Base-by-base conservation (phyloP, 1,139 yeast species). In the Protomyces pachydermus region DNA sequence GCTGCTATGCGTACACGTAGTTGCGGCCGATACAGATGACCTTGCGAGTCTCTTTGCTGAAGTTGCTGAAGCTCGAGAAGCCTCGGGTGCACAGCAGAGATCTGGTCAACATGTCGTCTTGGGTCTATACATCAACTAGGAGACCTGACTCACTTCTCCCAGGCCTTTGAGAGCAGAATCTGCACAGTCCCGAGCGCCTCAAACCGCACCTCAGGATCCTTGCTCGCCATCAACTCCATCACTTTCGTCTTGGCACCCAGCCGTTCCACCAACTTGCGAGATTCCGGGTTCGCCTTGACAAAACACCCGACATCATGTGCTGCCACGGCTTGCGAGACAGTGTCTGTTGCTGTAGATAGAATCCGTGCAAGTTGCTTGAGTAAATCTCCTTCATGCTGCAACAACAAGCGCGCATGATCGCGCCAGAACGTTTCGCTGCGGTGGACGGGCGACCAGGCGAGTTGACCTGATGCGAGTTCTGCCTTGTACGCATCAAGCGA, bases 101-200 rank as follows among this genome's bases (percentile, higher is more conserved):
- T 28, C 32, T 28, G 32, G 32, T 28, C 32, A 28, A 28, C 32
- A n/a, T 37, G 42, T 37, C 42, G 42, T 37, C 42, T 4, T n/a
- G 42, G 42, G 16, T 14, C 16, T 37, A 12, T 37, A 12, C 14
- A 37, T 37, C 5, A 3, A 37, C 16, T 3, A 37, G 42, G 42
- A 12, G 14, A 37, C 42, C 1, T 2, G 9, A 37, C 16, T 9
- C 14, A 42, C 55, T 58, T 58, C 52, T 52, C 62, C 68, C 68
- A 77, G 14, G 86, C 80, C 71, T 89, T 91, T 6, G 97, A 90
- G 66, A 93, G 95, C 72, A 93, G 83, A 66, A 87, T 83, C 78
- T 95, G 98, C 25, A 97, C 89, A 1, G 98, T 91, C 75, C 88
- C 89, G 73, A 93, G 82, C 1, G 98, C 98, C 78, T 93, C 97